These are phyloP conservation scores for Amaranthus palmeri DNA, from an alignment of 148 eudicot species.

Conservation along the genomic window DNA sequence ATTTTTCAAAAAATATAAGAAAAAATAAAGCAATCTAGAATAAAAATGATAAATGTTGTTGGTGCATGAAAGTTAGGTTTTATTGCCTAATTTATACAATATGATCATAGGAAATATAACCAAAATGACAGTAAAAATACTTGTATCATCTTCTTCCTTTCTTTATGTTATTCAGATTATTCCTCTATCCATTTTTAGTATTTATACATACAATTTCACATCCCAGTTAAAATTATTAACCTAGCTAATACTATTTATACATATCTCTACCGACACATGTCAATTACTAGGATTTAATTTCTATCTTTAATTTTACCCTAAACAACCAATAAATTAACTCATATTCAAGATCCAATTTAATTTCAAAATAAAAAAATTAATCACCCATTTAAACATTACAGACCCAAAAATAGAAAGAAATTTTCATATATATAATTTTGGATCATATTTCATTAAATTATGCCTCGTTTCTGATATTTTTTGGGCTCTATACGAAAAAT, in stretches of 20 bases:
- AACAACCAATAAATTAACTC: background rate
- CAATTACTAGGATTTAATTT: too few species aligned
- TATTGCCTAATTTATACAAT: conserved; percentile 20
- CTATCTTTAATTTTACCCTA: background rate
- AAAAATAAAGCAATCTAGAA: background rate
- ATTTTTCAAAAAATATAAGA: background rate
- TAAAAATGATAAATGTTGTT: background rate
- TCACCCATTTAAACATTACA: background rate
- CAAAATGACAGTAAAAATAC: conserved; percentile 3
- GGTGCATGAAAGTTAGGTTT: conserved; percentile 10
- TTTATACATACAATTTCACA: background rate
- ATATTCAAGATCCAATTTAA: background rate
- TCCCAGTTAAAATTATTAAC: background rate
- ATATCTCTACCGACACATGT: too few species aligned
- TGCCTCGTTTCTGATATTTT: too few species aligned
- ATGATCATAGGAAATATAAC: conserved; percentile 3
- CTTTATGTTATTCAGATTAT: conserved; percentile 17
- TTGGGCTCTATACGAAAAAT: too few species aligned
- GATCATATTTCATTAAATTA: too few species aligned
- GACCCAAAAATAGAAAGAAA: background rate
- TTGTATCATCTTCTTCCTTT: background rate
- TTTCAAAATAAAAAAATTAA: background rate
- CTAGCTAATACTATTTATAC: too few species aligned
- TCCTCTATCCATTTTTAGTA: conserved; percentile 15
- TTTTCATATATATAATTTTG: too few species aligned